Evolutionary conservation across 1,284 basidiomycete genomes (phyloP), one percentile per base, ranked within the genome.

Genomic region (Cystobasidiaceae sp.): DNA sequence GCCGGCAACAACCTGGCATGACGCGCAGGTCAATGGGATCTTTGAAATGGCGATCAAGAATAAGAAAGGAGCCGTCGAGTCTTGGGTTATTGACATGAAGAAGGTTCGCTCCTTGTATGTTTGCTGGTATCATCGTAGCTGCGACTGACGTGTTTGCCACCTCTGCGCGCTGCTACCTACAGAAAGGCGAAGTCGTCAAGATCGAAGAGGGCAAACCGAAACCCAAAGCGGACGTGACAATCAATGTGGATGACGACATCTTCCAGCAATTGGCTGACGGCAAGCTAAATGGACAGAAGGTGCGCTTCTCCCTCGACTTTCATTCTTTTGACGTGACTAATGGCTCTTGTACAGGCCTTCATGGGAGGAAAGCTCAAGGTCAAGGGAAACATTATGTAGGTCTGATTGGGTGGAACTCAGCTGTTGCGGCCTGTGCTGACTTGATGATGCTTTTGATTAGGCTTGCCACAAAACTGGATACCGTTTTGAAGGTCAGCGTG

Each of bases 41-140:
- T 73, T 73, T 56, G 72, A 73, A 67, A 67, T 73, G 67, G 46
- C 58, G 17, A 59, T 73, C 48, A 66, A 45, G 50, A 66, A 66
- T 43, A 48, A 45, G 37, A 30, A 58, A 27, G 48, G 57, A 11
- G 44, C 49, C 15, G 34, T 39, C 17, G 63, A 45, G 23, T 55
- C 61, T 4, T 74, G 71, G 71, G 93, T 91, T n/a, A 91, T 97
- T 72, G 94, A 97, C 81, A 77, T 97, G 75, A 98, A 98, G 84
- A 89, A 92, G 80, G 77, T 77, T 68, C 67, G 73, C 67, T 32
- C 9, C n/a, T 3, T 43, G 15, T 27, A 46, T 3, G 21, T 30
- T 32, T 11, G 27, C 21, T 17, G 7, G 15, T 30, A 19, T 51
- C 32, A 37, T 50, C 17, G 51, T 34, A 48, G 17, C 39, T 21